These are phyloP conservation scores for Neonectria neomacrospora DNA, from an alignment of 2,329 filamentous ascomycete genomes.

Conservation along the genomic window DNA sequence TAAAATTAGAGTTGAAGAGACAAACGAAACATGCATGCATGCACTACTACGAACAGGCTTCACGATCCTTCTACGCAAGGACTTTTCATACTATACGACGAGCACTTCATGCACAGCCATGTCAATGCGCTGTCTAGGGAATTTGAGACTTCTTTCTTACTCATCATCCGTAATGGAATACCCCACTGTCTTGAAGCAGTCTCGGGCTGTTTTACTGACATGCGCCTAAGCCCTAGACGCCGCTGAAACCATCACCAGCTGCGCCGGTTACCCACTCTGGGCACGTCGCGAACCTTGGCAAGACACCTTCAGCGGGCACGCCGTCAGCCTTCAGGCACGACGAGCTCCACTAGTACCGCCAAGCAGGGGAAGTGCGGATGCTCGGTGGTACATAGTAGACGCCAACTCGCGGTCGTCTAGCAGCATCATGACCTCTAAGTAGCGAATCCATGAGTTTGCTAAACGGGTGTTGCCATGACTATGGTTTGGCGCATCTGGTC, in stretches of 20 bases:
- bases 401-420: background rate
- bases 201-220: background rate
- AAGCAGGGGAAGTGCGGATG: background rate
- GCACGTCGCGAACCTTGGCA: background rate
- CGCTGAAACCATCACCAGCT: background rate
- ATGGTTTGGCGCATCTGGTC: background rate
- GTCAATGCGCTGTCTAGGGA: background rate
- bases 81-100: background rate
- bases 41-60: background rate
- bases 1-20: conserved; percentile 17
- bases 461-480: background rate
- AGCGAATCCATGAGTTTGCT: background rate
- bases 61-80: background rate
- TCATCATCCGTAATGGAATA: background rate
- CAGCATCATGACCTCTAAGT: background rate
- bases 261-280: background rate
- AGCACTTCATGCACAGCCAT: background rate
- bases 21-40: conserved; percentile 2
- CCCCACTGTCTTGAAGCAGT: background rate
- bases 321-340: background rate
- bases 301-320: background rate
- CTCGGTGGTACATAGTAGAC: background rate
- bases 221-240: background rate
- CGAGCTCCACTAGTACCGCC: background rate
- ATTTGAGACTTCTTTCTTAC: background rate